Base-by-base conservation (phyloP, 257 asterid species). In the Penstemon davidsonii region DNA sequence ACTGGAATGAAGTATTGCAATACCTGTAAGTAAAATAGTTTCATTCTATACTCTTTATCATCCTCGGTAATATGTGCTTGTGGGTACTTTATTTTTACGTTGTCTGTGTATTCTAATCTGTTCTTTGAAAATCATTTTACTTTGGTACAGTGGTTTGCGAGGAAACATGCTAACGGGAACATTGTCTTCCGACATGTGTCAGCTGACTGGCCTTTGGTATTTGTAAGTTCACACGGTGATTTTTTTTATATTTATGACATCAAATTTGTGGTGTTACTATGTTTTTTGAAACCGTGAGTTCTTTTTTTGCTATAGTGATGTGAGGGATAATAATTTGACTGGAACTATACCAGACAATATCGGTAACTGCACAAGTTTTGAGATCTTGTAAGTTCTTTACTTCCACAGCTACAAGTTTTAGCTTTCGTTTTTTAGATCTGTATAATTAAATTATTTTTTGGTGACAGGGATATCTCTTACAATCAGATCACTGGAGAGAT, bases 1-100 rank as follows among this genome's bases (percentile, higher is more conserved):
- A 87, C 82, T 94, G 99, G 99, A 94, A 88, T 70, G 99, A 94
- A 81, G 97, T 94, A 4, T 76, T 94, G 63, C 99, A 94, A 57
- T 94, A 87, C 81, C 93, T 94, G 99, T 94, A 76, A 83, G 95
- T 66, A 25, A 43, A 47, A 18, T 7, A 8, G 18, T 13, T 69
- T 33, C 5, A 7, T 39, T 47, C 62, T 19, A 49, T 60, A 7
- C 56, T 37, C 8, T 33, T 2, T 8, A 33, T 51, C 5, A 7
- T 25, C 11, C 12, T 33, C 6, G 49, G 15, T 41, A 62, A 12
- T 25, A 25, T 25, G 33, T 25, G 37, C 7, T 18, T 39, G 8
- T 8, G 2, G 2, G 3, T 33, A 15, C 13, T 33, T 7, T 37
- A 7, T 25, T 60, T 40, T 50, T 33, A 15, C 43, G 7, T 43